phyloP scores from a whole-genome alignment of 495 filamentous ascomycete genomes.

The Lindgomyces ingoldianus region DNA sequence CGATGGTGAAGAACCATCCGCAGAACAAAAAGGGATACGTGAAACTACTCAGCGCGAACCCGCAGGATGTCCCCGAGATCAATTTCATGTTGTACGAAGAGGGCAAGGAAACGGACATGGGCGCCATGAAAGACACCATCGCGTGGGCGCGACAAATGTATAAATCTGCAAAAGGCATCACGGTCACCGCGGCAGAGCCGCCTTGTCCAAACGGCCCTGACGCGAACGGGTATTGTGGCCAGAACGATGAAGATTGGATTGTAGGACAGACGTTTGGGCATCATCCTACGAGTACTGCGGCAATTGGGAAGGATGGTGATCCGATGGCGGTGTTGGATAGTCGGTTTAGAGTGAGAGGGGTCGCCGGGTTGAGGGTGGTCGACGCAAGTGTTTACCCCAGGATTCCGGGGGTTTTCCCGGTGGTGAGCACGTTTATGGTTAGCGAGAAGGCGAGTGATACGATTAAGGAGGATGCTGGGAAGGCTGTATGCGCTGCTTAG shows the following conservation, averaged over 20 bases:
- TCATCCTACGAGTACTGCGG: slow-evolving; percentile 27
- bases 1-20: slow-evolving; percentile 31
- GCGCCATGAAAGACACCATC: slow-evolving; percentile 30
- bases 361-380: slow-evolving; percentile 33
- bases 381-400: slow-evolving; percentile 29
- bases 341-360: slow-evolving; percentile 27
- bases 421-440: slow-evolving; percentile 30
- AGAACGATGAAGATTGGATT: slow-evolving; percentile 31
- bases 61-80: slow-evolving; percentile 32
- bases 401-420: slow-evolving; percentile 33
- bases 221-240: slow-evolving; percentile 24
- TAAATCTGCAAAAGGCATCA: slow-evolving; percentile 4
- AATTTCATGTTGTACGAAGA: slow-evolving; percentile 29
- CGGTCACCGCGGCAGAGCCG: slow-evolving; percentile 16
- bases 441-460: slow-evolving; percentile 32
- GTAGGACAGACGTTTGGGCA: slow-evolving; percentile 34
- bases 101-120: slow-evolving; percentile 22
- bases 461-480: slow-evolving; percentile 30
- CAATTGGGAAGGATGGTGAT: slow-evolving; percentile 46
- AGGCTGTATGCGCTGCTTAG: slow-evolving; percentile 24
- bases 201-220: slow-evolving; percentile 24
- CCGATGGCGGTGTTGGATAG: slow-evolving; percentile 43
- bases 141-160: slow-evolving; percentile 29
- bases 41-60: slow-evolving; percentile 16
- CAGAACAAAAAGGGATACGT: slow-evolving; percentile 29